A percentile compares a stretch with the other conserved stretches of the same genome.
phyloP scores from a whole-genome alignment of 2,329 filamentous ascomycete species.

The Ophiostoma perfectum region DNA sequence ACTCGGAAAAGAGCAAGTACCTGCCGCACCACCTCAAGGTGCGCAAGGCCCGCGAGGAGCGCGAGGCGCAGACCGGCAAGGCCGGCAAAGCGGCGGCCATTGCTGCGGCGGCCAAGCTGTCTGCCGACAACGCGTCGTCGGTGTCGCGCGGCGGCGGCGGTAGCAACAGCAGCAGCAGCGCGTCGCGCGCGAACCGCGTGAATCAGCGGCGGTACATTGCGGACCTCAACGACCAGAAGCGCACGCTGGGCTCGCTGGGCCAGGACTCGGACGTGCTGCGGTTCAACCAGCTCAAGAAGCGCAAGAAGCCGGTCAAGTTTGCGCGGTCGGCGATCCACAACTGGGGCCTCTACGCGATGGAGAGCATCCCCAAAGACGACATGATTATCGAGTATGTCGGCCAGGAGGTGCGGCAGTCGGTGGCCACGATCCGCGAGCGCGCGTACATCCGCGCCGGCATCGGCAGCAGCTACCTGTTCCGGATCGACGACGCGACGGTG shows the following conservation, averaged over 20 bases:
- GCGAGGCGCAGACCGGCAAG: constrained; percentile 64
- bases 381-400: constrained; percentile 99
- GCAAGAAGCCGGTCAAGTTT: constrained; percentile 98
- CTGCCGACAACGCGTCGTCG: constrained; percentile 48
- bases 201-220: constrained; percentile 93
- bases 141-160: constrained; percentile 56
- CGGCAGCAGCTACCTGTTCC: constrained; percentile 94
- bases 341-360: constrained; percentile 96
- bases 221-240: constrained; percentile 92
- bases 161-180: constrained; percentile 3
- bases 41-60: constrained; percentile 82
- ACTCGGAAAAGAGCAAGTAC: constrained; percentile 97
- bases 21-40: constrained; percentile 96
- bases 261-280: constrained; percentile 83
- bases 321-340: constrained; percentile 97
- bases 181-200: constrained; percentile 82
- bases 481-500: constrained; percentile 95
- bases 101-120: constrained; percentile 61
- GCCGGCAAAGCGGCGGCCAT: constrained; percentile 62
- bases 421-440: constrained; percentile 91
- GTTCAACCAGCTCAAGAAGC: constrained; percentile 98
- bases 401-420: constrained; percentile 92
- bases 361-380: constrained; percentile 93
- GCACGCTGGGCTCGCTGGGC: constrained; percentile 54
- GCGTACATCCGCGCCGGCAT: constrained; percentile 94